Conservation (phyloP, 1,284 basidiomycete genomes). For the Moniliella sp. region DNA sequence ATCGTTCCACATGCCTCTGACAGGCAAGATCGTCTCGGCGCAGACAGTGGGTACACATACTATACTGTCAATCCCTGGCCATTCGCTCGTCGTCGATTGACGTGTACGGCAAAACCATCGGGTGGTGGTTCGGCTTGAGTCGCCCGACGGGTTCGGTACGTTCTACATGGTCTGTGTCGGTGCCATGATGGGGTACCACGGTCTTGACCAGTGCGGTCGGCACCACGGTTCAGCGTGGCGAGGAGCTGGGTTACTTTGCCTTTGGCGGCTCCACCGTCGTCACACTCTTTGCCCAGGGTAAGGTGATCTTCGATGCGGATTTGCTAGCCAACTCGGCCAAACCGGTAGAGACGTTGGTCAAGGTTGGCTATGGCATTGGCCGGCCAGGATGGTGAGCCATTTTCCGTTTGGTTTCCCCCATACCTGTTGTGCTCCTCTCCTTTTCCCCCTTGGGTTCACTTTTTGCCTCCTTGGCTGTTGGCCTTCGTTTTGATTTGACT, state of each 20-base stretch:
- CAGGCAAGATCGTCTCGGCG: conserved; percentile 45
- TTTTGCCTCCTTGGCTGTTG: no score
- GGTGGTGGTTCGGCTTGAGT: conserved; percentile 32
- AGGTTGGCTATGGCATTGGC: conserved; percentile 4
- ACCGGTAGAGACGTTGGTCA: conserved; percentile 7
- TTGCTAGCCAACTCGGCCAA: conserved; percentile 3
- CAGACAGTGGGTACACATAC: conserved; percentile 36
- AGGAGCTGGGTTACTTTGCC: conserved; percentile 7
- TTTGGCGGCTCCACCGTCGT: conserved; percentile 5
- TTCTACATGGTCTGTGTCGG: conserved; percentile 7
- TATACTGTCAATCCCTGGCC: conserved; percentile 39
- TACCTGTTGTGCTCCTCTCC: no score
- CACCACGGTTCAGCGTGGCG: conserved; percentile 3
- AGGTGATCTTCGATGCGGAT: conserved; percentile 7
- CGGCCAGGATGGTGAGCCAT: no score
- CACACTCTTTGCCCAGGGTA: conserved; percentile 5
- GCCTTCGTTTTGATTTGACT: no score
- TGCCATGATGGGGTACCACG: conserved; percentile 8
- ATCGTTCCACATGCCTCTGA: conserved; percentile 78
- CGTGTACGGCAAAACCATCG: conserved; percentile 78
- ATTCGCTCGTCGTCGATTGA: conserved; percentile 58
- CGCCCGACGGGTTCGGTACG: conserved; percentile 12
- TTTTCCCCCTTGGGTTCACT: no score
- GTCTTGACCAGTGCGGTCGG: conserved; percentile 2
- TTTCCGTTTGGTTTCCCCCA: no score